Percentiles rank a stretch among this genome's conserved stretches.
Evolutionary conservation across 2,329 filamentous ascomycete species (phyloP).

Genomic region (Claviceps africana): DNA sequence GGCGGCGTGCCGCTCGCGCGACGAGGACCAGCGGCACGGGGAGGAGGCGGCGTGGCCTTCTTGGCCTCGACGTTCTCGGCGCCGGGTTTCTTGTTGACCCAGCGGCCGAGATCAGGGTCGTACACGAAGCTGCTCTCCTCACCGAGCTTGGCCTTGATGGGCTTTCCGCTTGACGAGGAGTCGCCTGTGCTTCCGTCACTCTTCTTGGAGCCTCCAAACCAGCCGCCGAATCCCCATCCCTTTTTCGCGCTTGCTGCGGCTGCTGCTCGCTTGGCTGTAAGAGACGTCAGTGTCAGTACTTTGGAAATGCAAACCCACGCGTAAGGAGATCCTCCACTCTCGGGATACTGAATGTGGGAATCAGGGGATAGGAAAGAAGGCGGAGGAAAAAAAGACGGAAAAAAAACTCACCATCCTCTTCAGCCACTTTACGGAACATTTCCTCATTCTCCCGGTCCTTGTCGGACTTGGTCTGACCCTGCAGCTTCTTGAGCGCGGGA

Average conservation of each 20-base stretch:
- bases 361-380: too few species aligned
- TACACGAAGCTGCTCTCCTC: slow-evolving; percentile 90
- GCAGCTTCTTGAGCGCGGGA: slow-evolving; percentile 27
- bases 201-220: slow-evolving; percentile 66
- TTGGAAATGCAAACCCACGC: background rate
- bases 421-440: slow-evolving; percentile 71
- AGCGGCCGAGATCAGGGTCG: slow-evolving; percentile 90
- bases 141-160: slow-evolving; percentile 86
- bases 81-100: slow-evolving; percentile 90
- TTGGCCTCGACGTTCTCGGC: slow-evolving; percentile 46
- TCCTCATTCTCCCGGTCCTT: slow-evolving; percentile 72
- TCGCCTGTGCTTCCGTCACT: slow-evolving; percentile 23
- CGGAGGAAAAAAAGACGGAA: background rate
- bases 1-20: slow-evolving; percentile 41
- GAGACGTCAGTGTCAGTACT: background rate
- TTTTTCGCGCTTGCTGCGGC: slow-evolving; percentile 38
- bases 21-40: slow-evolving; percentile 41
- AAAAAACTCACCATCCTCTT: slow-evolving; percentile 47
- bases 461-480: slow-evolving; percentile 49
- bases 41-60: slow-evolving; percentile 65
- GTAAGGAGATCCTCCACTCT: too few species aligned
- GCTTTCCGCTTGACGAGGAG: slow-evolving; percentile 37
- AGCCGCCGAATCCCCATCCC: slow-evolving; percentile 71
- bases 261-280: slow-evolving; percentile 43
- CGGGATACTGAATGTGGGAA: too few species aligned